Evolutionary conservation across 176 grass and related monocot species (phyloP).

Genomic region (Oryza punctata): DNA sequence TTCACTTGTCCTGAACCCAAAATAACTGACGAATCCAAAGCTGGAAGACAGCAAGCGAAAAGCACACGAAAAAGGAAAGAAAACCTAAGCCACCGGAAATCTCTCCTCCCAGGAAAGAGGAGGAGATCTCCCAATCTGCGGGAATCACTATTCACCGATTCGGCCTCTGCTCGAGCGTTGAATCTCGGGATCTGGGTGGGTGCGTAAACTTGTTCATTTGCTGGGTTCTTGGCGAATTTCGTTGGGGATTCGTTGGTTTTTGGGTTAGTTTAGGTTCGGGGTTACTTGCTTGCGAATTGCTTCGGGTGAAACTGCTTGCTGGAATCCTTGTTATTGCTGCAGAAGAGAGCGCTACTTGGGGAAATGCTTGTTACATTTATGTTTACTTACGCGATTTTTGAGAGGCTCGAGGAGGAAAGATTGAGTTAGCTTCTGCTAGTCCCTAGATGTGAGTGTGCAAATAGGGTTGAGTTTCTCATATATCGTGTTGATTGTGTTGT

Average conservation of each 20-base stretch:
- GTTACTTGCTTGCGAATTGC: neutral
- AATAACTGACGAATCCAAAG: neutral
- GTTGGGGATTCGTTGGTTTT: neutral
- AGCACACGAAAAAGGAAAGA: neutral
- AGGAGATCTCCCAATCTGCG: neutral
- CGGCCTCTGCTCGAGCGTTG: neutral
- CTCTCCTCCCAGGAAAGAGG: neutral
- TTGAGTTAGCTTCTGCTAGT: neutral
- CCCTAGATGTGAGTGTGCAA: neutral
- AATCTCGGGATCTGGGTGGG: constrained; percentile 11
- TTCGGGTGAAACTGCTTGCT: neutral
- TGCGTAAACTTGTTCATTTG: neutral
- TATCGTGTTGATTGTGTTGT: neutral
- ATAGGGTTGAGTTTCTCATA: neutral
- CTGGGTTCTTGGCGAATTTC: neutral
- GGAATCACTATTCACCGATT: neutral
- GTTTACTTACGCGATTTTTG: neutral
- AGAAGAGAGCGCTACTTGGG: neutral
- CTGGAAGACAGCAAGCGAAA: neutral
- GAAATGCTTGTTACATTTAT: neutral
- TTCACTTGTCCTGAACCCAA: neutral
- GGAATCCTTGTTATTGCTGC: neutral
- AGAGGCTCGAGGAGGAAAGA: neutral
- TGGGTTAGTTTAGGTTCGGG: neutral
- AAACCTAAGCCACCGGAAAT: neutral